Percentiles rank a stretch among this genome's conserved stretches.
phyloP scores from a whole-genome alignment of 129 eudicot species.

The Erigeron canadensis region DNA sequence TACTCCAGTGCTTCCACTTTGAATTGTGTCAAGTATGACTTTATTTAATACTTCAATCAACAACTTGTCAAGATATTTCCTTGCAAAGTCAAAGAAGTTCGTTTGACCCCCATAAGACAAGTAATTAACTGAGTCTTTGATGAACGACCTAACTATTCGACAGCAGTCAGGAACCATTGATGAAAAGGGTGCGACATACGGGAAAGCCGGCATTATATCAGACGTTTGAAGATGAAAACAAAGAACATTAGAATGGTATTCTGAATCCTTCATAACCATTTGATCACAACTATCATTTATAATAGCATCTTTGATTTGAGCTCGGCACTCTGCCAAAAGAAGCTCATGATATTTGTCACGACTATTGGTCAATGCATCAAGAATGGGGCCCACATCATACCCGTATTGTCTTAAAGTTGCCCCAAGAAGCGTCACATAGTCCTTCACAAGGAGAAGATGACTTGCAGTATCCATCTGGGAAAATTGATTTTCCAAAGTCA shows the following conservation, averaged over 20 bases:
- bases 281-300: constrained; percentile 63
- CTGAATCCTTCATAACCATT: constrained; percentile 86
- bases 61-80: constrained; percentile 72
- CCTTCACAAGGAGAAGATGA: constrained; percentile 79
- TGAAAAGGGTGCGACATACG: constrained; percentile 89
- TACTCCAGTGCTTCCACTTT: constrained; percentile 51
- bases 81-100: constrained; percentile 70
- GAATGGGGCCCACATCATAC: constrained; percentile 69
- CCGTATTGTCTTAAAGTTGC: constrained; percentile 78
- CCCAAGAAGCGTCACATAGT: constrained; percentile 88
- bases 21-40: constrained; percentile 50
- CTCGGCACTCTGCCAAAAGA: constrained; percentile 65
- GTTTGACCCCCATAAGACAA: constrained; percentile 71
- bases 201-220: constrained; percentile 92
- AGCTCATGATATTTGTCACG: constrained; percentile 81
- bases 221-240: constrained; percentile 69
- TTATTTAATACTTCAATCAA: constrained; percentile 73
- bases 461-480: constrained; percentile 66
- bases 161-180: constrained; percentile 90
- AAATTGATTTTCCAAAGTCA: constrained; percentile 64
- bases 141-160: constrained; percentile 66
- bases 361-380: constrained; percentile 56
- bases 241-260: constrained; percentile 73
- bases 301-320: constrained; percentile 57
- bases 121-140: constrained; percentile 80